Conservation (phyloP, 1,284 basidiomycete species). For the Amanita bisporigera region DNA sequence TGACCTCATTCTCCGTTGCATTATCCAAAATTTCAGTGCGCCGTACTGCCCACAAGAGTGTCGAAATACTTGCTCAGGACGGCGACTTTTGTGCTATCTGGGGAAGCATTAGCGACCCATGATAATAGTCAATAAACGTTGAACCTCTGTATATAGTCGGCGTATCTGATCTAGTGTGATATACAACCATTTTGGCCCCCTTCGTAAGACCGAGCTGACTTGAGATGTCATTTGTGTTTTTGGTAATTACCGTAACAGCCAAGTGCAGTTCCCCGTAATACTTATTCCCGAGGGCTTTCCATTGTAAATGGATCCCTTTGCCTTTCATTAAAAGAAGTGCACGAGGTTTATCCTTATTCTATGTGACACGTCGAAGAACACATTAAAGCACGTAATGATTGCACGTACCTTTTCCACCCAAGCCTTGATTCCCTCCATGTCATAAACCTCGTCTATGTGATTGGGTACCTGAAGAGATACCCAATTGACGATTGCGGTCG, state of each 20-base stretch:
- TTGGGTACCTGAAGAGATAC: constrained; percentile 84
- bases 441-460: constrained; percentile 66
- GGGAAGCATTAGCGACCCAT: background rate
- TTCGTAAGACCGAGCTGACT: constrained; percentile 62
- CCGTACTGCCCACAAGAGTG: constrained; percentile 66
- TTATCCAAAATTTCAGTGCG: constrained; percentile 24
- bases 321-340: constrained; percentile 77
- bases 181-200: constrained; percentile 68
- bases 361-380: constrained; percentile 7
- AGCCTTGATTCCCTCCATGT: constrained; percentile 59
- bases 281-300: constrained; percentile 84
- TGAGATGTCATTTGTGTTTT: constrained; percentile 67
- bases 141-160: constrained; percentile 66
- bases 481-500: constrained; percentile 77
- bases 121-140: constrained; percentile 13
- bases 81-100: constrained; percentile 68
- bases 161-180: constrained; percentile 59
- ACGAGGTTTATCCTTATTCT: constrained; percentile 58
- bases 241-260: constrained; percentile 68
- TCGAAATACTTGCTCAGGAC: constrained; percentile 71
- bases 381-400: background rate
- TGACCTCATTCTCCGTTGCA: constrained; percentile 42
- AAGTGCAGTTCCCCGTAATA: constrained; percentile 71
- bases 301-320: constrained; percentile 81
- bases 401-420: constrained; percentile 65